These are phyloP conservation scores for Crassisporium funariophilum DNA, from an alignment of 768 basidiomycete species.

Conservation along the genomic window DNA sequence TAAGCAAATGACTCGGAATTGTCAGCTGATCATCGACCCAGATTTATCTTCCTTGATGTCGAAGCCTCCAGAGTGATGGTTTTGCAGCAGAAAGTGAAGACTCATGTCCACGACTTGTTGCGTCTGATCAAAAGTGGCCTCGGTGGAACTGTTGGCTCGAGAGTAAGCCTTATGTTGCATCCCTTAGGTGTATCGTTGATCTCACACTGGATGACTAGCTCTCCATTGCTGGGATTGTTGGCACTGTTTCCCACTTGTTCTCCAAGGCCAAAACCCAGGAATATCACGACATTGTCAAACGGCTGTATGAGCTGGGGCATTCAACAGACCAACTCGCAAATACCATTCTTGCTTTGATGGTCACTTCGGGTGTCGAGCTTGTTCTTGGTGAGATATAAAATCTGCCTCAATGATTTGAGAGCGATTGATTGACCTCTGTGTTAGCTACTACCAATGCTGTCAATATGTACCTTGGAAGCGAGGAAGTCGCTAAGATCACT, in stretches of 20 bases:
- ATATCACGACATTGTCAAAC: conserved; percentile 55
- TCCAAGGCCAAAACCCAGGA: conserved; percentile 45
- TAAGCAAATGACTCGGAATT: background rate
- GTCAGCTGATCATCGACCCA: conserved; percentile 26
- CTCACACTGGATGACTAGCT: conserved; percentile 32
- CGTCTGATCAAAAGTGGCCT: conserved; percentile 57
- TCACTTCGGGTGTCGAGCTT: conserved; percentile 67
- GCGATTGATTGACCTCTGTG: background rate
- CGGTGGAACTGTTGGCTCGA: conserved; percentile 38
- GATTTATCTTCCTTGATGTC: conserved; percentile 76
- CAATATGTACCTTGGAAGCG: conserved; percentile 63
- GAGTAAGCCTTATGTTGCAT: conserved; percentile 35
- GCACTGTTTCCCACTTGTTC: conserved; percentile 49
- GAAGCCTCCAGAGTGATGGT: conserved; percentile 62
- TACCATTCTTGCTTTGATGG: conserved; percentile 69
- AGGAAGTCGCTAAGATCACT: conserved; percentile 40
- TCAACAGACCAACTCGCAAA: conserved; percentile 67
- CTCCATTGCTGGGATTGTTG: conserved; percentile 44
- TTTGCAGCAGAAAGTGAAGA: conserved; percentile 50
- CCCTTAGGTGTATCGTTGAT: background rate
- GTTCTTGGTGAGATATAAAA: conserved; percentile 53
- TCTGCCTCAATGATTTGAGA: background rate
- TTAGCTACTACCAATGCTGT: conserved; percentile 67
- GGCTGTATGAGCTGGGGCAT: conserved; percentile 56
- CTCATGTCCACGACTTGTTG: conserved; percentile 55